Evolutionary conservation across 139 green algal genomes (phyloP).

Genomic region (Chlorella sp.): DNA sequence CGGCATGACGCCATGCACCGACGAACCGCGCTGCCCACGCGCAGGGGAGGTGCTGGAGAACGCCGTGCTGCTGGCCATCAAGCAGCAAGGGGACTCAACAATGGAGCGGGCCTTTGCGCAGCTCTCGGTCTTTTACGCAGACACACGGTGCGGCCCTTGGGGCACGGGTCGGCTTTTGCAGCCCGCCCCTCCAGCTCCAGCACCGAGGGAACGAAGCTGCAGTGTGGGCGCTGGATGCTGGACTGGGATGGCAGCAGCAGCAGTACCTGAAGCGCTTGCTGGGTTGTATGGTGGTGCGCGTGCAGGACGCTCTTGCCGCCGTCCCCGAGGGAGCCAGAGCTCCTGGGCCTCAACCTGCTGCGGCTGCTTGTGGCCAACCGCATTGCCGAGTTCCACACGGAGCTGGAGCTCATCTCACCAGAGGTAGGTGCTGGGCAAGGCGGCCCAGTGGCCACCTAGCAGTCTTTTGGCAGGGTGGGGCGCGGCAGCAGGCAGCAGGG

Average conservation of each 20-base stretch:
- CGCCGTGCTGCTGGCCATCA: constrained; percentile 75
- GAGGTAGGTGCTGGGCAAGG: constrained; percentile 32
- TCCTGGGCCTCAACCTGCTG: constrained; percentile 86
- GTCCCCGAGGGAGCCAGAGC: constrained; percentile 56
- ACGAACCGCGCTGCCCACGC: background rate
- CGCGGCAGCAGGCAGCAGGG: background rate
- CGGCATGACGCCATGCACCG: background rate
- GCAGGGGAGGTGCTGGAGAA: constrained; percentile 84
- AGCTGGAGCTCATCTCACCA: constrained; percentile 81
- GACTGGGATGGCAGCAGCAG: background rate
- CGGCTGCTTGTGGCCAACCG: constrained; percentile 91
- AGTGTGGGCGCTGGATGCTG: too few species aligned
- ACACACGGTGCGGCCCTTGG: constrained; percentile 67
- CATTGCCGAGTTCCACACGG: constrained; percentile 96
- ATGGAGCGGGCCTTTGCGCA: constrained; percentile 90
- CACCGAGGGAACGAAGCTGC: too few species aligned
- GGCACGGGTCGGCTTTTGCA: too few species aligned
- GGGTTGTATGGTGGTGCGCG: too few species aligned
- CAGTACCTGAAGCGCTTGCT: background rate
- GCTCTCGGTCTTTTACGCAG: constrained; percentile 84
- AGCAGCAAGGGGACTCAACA: constrained; percentile 65
- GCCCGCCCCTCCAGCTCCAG: too few species aligned
- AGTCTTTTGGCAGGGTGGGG: background rate
- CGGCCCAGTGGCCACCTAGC: background rate
- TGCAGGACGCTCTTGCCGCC: constrained; percentile 49